A percentile compares a stretch with the other conserved stretches of the same genome.
phyloP scores from a whole-genome alignment of 2,329 filamentous ascomycete genomes.

The Thielaviopsis ethacetica region DNA sequence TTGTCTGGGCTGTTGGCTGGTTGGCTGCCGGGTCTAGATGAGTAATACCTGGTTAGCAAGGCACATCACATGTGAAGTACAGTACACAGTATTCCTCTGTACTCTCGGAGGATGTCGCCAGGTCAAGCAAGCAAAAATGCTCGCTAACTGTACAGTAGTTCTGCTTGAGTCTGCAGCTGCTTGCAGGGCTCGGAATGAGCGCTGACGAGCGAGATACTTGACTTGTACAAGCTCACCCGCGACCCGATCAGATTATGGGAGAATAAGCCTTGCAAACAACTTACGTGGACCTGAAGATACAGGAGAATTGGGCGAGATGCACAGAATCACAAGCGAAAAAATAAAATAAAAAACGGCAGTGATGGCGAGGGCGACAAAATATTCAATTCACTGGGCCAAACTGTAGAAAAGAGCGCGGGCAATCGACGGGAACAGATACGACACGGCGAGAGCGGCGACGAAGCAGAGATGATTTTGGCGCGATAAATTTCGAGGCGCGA shows the following conservation, averaged over 20 bases:
- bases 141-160: not conserved
- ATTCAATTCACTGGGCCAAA: not conserved
- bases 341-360: not conserved
- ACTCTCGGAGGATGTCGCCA: not conserved
- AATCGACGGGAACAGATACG: not conserved
- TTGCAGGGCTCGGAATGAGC: not conserved
- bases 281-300: not conserved
- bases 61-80: not conserved
- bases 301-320: not conserved
- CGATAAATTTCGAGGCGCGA: too few species aligned
- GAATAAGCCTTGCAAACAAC: not conserved
- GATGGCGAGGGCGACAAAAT: not conserved
- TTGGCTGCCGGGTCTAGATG: not conserved
- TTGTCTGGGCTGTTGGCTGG: not conserved
- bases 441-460: not conserved
- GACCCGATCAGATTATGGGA: not conserved
- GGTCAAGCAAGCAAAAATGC: not conserved
- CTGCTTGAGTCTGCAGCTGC: not conserved
- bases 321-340: not conserved
- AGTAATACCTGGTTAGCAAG: not conserved
- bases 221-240: not conserved
- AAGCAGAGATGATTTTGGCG: not conserved
- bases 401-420: not conserved
- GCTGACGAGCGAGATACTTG: not conserved
- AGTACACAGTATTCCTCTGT: not conserved